phyloP scores from a whole-genome alignment of 1,284 basidiomycete genomes.

The Porogramme epimiltina region DNA sequence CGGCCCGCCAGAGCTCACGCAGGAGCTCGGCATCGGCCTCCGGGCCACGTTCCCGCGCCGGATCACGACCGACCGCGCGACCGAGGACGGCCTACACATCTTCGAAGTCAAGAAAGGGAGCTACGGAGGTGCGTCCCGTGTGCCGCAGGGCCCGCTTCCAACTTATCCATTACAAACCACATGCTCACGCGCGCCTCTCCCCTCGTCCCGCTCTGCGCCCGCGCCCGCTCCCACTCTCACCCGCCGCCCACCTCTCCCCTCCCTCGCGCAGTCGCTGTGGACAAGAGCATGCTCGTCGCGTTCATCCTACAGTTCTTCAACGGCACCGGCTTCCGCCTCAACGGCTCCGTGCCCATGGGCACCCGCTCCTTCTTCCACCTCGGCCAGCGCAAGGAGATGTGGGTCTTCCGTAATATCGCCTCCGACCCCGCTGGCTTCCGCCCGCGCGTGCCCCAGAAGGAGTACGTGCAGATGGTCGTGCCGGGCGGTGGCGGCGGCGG shows the following conservation, averaged over 20 bases:
- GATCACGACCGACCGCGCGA: conserved; percentile 47
- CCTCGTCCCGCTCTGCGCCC: neutral
- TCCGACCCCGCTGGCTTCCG: conserved; percentile 8
- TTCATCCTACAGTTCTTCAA: conserved; percentile 45
- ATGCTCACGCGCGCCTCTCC: neutral
- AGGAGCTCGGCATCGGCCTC: conserved; percentile 29
- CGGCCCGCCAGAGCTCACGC: conserved; percentile 42
- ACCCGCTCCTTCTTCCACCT: conserved; percentile 41
- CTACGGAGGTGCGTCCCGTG: conserved; percentile 36
- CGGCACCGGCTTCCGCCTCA: conserved; percentile 43
- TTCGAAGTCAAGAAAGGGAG: conserved; percentile 45
- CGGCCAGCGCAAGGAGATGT: conserved; percentile 46
- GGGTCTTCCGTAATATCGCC: conserved; percentile 41
- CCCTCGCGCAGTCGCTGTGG: conserved; percentile 20
- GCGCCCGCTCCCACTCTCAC: neutral
- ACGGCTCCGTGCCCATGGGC: conserved; percentile 48
- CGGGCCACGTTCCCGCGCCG: conserved; percentile 46
- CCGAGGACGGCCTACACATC: conserved; percentile 51
- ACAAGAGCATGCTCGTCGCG: conserved; percentile 43
- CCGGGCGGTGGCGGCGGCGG: no score
- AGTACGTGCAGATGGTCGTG: conserved; percentile 2
- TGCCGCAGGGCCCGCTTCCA: neutral
- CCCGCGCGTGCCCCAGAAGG: conserved; percentile 13
- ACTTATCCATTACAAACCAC: neutral
- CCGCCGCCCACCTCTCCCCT: neutral